Evolutionary conservation across 495 filamentous ascomycete species (phyloP).

Genomic region (Cenococcum geophilum): DNA sequence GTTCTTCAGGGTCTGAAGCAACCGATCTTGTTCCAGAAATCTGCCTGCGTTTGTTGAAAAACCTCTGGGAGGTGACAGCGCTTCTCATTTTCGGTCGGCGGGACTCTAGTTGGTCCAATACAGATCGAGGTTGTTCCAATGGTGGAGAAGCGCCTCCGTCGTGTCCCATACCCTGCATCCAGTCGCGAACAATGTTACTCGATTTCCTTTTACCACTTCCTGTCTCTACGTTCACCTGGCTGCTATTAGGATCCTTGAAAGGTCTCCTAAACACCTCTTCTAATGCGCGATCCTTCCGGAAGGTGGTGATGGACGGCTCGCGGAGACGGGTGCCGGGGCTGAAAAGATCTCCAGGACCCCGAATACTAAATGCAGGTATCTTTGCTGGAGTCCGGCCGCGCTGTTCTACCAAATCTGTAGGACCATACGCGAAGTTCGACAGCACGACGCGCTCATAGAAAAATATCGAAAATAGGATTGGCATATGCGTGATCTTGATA

Average conservation of each 20-base stretch:
- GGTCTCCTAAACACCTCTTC: conserved; percentile 81
- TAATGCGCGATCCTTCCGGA: conserved; percentile 82
- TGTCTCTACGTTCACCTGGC: conserved; percentile 42
- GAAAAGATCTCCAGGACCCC: conserved; percentile 52
- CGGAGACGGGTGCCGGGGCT: conserved; percentile 61
- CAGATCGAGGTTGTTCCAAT: conserved; percentile 52
- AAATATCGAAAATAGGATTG: conserved; percentile 76
- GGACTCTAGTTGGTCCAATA: conserved; percentile 54
- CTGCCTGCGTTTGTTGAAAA: conserved; percentile 37
- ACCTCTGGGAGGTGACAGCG: conserved; percentile 17
- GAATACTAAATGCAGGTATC: conserved; percentile 33
- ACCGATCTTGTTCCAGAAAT: conserved; percentile 50
- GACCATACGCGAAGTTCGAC: conserved; percentile 61
- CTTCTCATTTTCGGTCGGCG: conserved; percentile 39
- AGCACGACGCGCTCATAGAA: conserved; percentile 77
- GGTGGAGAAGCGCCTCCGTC: conserved; percentile 60
- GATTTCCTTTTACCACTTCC: conserved; percentile 55
- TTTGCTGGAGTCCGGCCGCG: conserved; percentile 36
- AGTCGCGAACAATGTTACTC: conserved; percentile 69
- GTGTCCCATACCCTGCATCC: conserved; percentile 71
- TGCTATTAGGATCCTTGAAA: conserved; percentile 44
- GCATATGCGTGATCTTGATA: conserved; percentile 86
- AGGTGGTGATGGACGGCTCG: conserved; percentile 76
- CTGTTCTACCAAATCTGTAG: conserved; percentile 61
- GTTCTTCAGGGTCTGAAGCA: conserved; percentile 55